phyloP scores from a whole-genome alignment of 2,329 filamentous ascomycete species.

The Penicillium verrucosum region DNA sequence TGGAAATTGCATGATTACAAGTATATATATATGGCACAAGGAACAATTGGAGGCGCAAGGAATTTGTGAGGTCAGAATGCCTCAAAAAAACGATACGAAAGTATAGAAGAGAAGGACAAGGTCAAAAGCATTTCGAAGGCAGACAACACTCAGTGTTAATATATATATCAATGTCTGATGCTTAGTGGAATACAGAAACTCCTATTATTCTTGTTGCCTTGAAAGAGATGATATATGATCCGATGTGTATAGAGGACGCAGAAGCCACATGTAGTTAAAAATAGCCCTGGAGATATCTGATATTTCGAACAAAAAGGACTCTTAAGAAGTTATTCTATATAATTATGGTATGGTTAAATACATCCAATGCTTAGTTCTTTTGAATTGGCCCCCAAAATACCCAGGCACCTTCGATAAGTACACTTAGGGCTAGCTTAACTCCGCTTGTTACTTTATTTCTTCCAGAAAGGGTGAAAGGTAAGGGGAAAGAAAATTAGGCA shows the following conservation, averaged over 20 bases:
- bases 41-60: neutral
- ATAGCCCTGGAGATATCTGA: neutral
- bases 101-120: neutral
- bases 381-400: neutral
- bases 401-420: neutral
- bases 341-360: neutral
- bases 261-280: neutral
- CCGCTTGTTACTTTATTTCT: too few species aligned
- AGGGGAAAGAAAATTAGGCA: neutral
- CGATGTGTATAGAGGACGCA: neutral
- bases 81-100: neutral
- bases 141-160: neutral
- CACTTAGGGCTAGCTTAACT: too few species aligned
- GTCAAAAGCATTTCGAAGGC: neutral
- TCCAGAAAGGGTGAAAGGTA: too few species aligned
- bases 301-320: too few species aligned
- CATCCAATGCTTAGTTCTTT: too few species aligned
- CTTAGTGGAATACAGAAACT: neutral
- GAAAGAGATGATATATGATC: neutral
- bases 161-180: constrained; percentile 1
- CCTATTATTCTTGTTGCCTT: neutral
- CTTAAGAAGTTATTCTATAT: neutral
- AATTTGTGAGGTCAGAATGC: neutral
- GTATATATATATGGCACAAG: neutral
- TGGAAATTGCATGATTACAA: neutral